Evolutionary conservation across 2,329 filamentous ascomycete species (phyloP).

Genomic region (Ambrosiella beaveri): DNA sequence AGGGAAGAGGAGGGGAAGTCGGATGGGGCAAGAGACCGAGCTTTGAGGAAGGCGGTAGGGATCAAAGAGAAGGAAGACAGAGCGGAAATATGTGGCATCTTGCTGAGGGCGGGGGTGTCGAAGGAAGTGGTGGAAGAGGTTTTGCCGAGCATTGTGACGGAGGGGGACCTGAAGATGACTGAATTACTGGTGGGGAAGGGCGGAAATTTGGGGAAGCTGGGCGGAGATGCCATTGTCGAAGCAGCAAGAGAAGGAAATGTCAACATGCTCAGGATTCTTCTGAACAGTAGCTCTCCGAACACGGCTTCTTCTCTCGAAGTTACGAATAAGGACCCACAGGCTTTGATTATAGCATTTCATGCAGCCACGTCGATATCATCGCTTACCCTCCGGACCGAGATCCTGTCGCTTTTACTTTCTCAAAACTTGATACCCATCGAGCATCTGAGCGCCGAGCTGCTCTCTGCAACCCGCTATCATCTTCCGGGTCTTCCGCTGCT

Average conservation of each 20-base stretch:
- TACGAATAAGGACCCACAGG: constrained; percentile 19
- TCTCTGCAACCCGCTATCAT: constrained; percentile 34
- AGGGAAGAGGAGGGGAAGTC: constrained; percentile 19
- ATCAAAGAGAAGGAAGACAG: constrained; percentile 26
- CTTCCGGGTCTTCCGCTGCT: constrained; percentile 32
- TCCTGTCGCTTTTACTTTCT: constrained; percentile 34
- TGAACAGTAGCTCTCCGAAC: constrained; percentile 16
- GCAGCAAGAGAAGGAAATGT: constrained; percentile 34
- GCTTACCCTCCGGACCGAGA: constrained; percentile 28
- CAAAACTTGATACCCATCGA: constrained; percentile 31
- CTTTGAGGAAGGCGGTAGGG: constrained; percentile 25
- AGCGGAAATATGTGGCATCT: constrained; percentile 26
- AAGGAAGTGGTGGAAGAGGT: constrained; percentile 30
- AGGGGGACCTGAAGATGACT: constrained; percentile 35
- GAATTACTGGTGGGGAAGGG: constrained; percentile 34
- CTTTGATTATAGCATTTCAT: constrained; percentile 34
- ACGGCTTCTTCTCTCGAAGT: background rate
- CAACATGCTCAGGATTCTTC: constrained; percentile 32
- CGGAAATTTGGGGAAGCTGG: constrained; percentile 31
- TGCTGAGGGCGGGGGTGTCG: constrained; percentile 30
- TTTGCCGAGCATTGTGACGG: constrained; percentile 32
- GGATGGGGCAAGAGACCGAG: constrained; percentile 21
- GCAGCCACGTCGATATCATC: constrained; percentile 36
- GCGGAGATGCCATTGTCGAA: constrained; percentile 36
- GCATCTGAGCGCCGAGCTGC: constrained; percentile 33